Conservation (phyloP, 2,329 filamentous ascomycete species). For the Xylaria arbuscula region DNA sequence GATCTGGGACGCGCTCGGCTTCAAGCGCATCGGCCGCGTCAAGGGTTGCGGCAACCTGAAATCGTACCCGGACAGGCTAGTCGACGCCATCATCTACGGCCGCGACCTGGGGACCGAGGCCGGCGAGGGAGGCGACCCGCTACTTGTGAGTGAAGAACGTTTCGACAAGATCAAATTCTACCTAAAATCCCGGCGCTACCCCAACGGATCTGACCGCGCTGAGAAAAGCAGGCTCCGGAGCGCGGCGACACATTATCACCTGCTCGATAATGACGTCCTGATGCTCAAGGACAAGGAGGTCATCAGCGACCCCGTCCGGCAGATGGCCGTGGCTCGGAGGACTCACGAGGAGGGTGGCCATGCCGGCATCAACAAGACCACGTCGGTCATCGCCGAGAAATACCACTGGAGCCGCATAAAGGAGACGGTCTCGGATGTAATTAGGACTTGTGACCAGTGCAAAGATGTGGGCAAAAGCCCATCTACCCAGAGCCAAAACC, state of each 20-base stretch:
- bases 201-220: constrained; percentile 89
- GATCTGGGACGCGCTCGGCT: constrained; percentile 92
- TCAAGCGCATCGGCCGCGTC: constrained; percentile 90
- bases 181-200: constrained; percentile 93
- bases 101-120: constrained; percentile 64
- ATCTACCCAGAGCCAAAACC: constrained; percentile 35
- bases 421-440: constrained; percentile 94
- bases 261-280: constrained; percentile 79
- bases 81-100: constrained; percentile 84
- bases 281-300: constrained; percentile 99
- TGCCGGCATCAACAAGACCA: constrained; percentile 98
- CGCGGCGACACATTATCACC: constrained; percentile 94
- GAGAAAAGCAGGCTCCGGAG: constrained; percentile 95
- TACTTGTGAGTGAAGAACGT: constrained; percentile 91
- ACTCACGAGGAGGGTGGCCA: constrained; percentile 79
- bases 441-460: constrained; percentile 90
- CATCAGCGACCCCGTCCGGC: constrained; percentile 86
- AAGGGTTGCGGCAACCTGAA: constrained; percentile 76
- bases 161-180: constrained; percentile 99
- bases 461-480: constrained; percentile 58
- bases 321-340: constrained; percentile 87
- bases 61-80: constrained; percentile 73
- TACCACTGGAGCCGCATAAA: constrained; percentile 99
- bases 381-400: constrained; percentile 89
- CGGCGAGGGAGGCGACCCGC: constrained; percentile 68